Evolutionary conservation across 2,329 filamentous ascomycete species (phyloP), one percentile per base, ranked within the genome.

Genomic region (Fusarium bactridioides): DNA sequence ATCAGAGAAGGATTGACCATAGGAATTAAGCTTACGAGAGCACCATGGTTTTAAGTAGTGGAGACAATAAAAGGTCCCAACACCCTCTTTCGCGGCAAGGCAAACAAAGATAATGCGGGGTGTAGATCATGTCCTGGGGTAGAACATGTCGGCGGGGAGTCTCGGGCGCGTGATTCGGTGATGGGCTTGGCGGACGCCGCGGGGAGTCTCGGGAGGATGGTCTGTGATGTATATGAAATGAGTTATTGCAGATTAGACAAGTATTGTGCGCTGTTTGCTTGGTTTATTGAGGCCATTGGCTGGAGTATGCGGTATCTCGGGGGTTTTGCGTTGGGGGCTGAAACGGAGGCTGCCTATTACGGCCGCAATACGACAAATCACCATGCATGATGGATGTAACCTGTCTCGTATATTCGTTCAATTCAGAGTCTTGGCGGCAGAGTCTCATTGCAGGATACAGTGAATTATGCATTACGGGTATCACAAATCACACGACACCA

Each of bases 171-270:
- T 43, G 31, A 23, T 58, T 29, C 10, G 61, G 29, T 11, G 10
- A 13, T 35, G 5, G 10, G 21, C 56, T 64, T 45, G 45, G 61
- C 61, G 38, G 12, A 18, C 7, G 7, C 5, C 5, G 31, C 69
- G 69, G 69, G 70, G 71, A 71, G 57, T 71, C n/a, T 74, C 72
- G 72, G 72, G 64, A 7, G n/a, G 29, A 51, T n/a, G 16, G 9
- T 10, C 1, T 2, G 6, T 19, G 12, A 25, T 19, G 29, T 18
- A 27, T 38, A 54, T 11, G 23, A 9, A 7, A 33, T 27, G 23
- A 27, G 11, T 15, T n/a, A 23, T 37, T 56, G 23, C 19, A 43
- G 29, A 21, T 2, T 18, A 6, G 12, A 33, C 35, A 3, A 33
- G 4, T 10, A 38, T 16, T n/a, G 23, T 15, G n/a, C 19, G 33